phyloP scores from a whole-genome alignment of 2,329 filamentous ascomycete genomes.

The Xylaria digitata region DNA sequence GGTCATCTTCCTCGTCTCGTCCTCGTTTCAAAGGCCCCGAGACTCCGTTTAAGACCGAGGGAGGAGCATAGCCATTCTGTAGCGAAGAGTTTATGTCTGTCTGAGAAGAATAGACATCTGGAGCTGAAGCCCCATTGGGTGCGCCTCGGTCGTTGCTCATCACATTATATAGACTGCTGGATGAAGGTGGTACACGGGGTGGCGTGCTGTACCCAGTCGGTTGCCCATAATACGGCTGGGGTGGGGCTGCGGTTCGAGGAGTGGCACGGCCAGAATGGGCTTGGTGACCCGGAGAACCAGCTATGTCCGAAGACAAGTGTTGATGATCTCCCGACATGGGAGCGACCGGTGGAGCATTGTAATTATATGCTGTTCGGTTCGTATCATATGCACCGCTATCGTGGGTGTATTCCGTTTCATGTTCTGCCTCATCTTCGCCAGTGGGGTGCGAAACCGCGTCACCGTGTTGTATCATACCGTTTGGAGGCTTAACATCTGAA shows the following conservation, averaged over 20 bases:
- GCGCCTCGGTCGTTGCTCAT: constrained; percentile 82
- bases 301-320: constrained; percentile 85
- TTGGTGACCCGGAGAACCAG: constrained; percentile 81
- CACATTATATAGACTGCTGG: constrained; percentile 88
- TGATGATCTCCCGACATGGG: constrained; percentile 76
- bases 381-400: constrained; percentile 79
- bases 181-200: constrained; percentile 74
- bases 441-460: constrained; percentile 65
- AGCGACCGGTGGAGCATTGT: constrained; percentile 75
- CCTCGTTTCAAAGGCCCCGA: constrained; percentile 58
- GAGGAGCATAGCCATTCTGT: constrained; percentile 72
- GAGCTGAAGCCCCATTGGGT: constrained; percentile 71
- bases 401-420: constrained; percentile 88
- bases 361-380: constrained; percentile 80
- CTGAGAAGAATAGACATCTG: constrained; percentile 77
- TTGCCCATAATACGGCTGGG: constrained; percentile 78
- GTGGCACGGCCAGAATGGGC: constrained; percentile 86
- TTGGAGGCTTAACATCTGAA: constrained; percentile 71
- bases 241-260: constrained; percentile 79
- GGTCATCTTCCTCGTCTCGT: constrained; percentile 69
- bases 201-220: constrained; percentile 80
- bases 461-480: constrained; percentile 72
- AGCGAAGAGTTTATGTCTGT: constrained; percentile 67
- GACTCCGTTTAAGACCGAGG: constrained; percentile 74
- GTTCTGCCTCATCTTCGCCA: constrained; percentile 76